Base-by-base conservation (phyloP, 2,329 filamentous ascomycete genomes). In the Diplodia mutila region DNA sequence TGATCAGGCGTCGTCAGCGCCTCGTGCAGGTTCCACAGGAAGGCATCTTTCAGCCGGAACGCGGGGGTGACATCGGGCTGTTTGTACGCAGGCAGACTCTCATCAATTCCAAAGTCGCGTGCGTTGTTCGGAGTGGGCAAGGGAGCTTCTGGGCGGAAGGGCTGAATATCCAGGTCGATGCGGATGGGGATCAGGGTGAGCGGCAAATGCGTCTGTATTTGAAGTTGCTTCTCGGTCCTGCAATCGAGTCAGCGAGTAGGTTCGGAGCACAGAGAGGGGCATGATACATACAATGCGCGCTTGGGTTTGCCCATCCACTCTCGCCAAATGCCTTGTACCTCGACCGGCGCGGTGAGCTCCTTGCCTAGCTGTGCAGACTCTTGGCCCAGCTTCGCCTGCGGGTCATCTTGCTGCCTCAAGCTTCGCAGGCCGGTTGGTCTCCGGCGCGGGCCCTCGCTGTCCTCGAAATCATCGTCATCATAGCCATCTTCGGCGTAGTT, bases 401-500 rank as follows among this genome's bases (percentile, higher is more conserved):
- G 82, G 72, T 82, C 81, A 49, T 97, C 93, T 72, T 91, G 89
- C 21, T 55, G 57, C 74, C 93, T 88, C 75, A 94, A 80, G 75
- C 91, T 97, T 73, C 94, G 90, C 78, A 97, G 78, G 5, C 94
- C 93, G 0, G 93, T 96, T 14, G 92, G 87, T 67, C 87, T 83
- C 70, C 89, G 83, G 27, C 78, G 72, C 52, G 86, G 91, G 1
- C 90, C 90, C 70, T 94, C 89, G 70, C 92, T 87, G 69, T 87
- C 85, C 66, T 92, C 90, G 70, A 93, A 91, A 61, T 91, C 90
- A 70, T 93, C 91, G 67, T 90, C 93, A 72, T 97, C 94, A 75
- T 90, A 97, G 55, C 94, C 94, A 78, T 98, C 94, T 78, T 99
- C 95, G 27, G 95, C 94, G 77, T 99, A 99, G 82, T 97, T 99